These are phyloP conservation scores for Termitomyces sp. DNA, from an alignment of 768 basidiomycete species.

Conservation along the genomic window DNA sequence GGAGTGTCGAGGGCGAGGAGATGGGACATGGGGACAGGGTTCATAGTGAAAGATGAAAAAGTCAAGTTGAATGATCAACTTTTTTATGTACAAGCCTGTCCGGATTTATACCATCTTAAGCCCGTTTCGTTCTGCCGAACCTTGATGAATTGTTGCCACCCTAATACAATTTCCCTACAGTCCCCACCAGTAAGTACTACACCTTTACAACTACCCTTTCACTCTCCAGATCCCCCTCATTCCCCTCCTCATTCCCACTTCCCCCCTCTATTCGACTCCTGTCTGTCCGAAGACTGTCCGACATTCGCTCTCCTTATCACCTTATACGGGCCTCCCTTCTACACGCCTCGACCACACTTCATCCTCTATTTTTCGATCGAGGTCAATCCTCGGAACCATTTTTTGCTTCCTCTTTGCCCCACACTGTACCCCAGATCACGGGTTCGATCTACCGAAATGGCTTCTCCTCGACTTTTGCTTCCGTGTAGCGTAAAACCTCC, in stretches of 20 bases:
- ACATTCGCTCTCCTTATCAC: conserved; percentile 5
- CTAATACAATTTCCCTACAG: background rate
- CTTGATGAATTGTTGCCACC: conserved; percentile 6
- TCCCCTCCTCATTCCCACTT: no score
- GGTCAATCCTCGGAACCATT: conserved; percentile 24
- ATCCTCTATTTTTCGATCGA: conserved; percentile 7
- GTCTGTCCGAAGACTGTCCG: conserved; percentile 18
- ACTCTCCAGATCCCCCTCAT: no score
- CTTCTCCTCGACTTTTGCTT: no score
- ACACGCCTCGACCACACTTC: conserved; percentile 11
- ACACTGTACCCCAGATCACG: conserved; percentile 21
- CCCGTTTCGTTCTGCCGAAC: conserved; percentile 14
- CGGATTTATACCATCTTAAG: conserved; percentile 29
- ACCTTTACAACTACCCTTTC: background rate
- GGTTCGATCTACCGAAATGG: background rate
- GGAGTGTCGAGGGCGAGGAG: conserved; percentile 57
- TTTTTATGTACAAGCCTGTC: conserved; percentile 20
- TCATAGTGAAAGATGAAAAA: conserved; percentile 19
- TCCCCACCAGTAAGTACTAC: background rate
- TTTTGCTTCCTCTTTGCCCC: conserved; percentile 14
- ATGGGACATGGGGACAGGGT: conserved; percentile 48
- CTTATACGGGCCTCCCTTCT: conserved; percentile 12
- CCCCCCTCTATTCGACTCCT: background rate
- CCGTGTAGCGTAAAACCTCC: no score
- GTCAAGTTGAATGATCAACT: conserved; percentile 21